Conservation (phyloP, 2,329 filamentous ascomycete genomes). For the Pseudogymnoascus sp. region DNA sequence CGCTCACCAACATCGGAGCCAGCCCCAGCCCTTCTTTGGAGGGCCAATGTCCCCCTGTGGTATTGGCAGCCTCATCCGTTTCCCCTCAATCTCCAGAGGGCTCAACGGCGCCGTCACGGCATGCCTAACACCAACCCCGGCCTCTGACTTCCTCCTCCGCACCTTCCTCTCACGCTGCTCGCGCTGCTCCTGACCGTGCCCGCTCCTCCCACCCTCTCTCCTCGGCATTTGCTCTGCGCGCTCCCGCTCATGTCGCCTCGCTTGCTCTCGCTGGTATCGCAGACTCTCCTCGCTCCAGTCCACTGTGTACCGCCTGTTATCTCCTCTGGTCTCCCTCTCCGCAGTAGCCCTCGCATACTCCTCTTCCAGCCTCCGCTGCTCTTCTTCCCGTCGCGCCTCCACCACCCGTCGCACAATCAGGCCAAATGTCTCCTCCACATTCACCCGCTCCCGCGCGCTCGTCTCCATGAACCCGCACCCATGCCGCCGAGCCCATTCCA, state of each 20-base stretch:
- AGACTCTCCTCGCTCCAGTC: conserved; percentile 4
- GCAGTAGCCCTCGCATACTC: background rate
- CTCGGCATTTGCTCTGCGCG: conserved; percentile 5
- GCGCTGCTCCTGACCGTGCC: conserved; percentile 4
- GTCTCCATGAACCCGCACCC: conserved; percentile 88
- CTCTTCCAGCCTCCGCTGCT: background rate
- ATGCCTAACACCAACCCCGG: conserved; percentile 19
- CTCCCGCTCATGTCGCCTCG: conserved; percentile 10
- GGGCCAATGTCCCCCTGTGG: background rate
- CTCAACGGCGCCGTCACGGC: conserved; percentile 25
- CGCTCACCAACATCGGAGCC: conserved; percentile 12
- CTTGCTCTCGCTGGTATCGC: background rate
- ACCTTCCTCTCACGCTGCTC: conserved; percentile 9
- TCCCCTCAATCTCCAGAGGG: conserved; percentile 23
- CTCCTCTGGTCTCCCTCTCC: background rate
- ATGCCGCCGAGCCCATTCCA: conserved; percentile 66
- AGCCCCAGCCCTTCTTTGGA: background rate
- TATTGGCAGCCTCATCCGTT: background rate
- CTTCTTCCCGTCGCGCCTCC: conserved; percentile 32
- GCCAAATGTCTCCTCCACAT: conserved; percentile 84
- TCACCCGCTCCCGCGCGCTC: conserved; percentile 73
- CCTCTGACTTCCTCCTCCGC: conserved; percentile 9
- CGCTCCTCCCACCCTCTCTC: conserved; percentile 9
- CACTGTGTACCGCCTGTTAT: background rate
- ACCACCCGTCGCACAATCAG: conserved; percentile 55